Conservation (phyloP, 345 rosid genomes). For the Clausena lansium region DNA sequence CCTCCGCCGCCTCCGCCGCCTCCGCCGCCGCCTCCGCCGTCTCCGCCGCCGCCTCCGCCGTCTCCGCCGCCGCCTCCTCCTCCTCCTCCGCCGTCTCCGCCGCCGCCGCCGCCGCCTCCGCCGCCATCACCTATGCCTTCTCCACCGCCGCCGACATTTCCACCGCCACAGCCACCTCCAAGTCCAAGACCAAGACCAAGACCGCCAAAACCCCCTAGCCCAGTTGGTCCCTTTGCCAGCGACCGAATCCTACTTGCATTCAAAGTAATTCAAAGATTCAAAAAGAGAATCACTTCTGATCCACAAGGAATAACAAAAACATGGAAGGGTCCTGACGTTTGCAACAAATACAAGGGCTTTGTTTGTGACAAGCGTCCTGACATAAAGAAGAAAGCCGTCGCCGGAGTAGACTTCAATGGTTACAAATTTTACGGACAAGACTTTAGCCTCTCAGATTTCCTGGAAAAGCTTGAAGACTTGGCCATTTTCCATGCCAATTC, state of each 20-base stretch:
- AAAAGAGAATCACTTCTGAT: background rate
- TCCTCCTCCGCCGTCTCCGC: background rate
- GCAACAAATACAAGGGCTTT: constrained; percentile 39
- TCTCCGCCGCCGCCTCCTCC: background rate
- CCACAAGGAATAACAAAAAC: background rate
- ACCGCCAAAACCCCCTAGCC: background rate
- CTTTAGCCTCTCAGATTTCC: constrained; percentile 22
- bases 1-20: fast-evolving
- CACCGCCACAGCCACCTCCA: background rate
- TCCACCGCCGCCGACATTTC: background rate
- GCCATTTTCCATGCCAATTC: constrained; percentile 57
- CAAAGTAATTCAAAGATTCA: constrained; percentile 29
- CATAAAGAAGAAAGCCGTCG: constrained; percentile 19
- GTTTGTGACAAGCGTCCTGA: constrained; percentile 27
- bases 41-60: fast-evolving
- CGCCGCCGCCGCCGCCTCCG: background rate
- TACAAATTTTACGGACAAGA: constrained; percentile 15
- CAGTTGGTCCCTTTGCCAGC: background rate
- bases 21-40: fast-evolving
- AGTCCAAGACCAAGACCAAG: background rate
- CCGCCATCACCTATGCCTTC: no score
- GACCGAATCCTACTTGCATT: background rate
- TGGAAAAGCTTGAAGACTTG: constrained; percentile 33
- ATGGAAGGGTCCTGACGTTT: constrained; percentile 29
- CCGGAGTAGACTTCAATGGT: constrained; percentile 46